phyloP scores from a whole-genome alignment of 1,139 yeast genomes.

The Kodamaea ohmeri region DNA sequence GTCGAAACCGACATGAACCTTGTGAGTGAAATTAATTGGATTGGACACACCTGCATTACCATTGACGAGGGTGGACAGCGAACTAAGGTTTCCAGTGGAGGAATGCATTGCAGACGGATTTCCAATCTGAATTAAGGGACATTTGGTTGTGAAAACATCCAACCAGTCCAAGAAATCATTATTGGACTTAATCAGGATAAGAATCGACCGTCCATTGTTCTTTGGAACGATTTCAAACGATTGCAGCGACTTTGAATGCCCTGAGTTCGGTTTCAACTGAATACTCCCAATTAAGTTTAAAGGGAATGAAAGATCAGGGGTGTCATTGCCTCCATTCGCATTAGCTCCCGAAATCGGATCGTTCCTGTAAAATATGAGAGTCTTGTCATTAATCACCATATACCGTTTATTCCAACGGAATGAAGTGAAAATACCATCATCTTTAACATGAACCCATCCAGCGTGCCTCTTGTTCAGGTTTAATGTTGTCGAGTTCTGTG shows the following conservation, averaged over 20 bases:
- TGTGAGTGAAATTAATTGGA: slow-evolving; percentile 77
- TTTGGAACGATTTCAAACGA: slow-evolving; percentile 74
- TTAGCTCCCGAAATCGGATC: slow-evolving; percentile 39
- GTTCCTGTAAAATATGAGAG: slow-evolving; percentile 70
- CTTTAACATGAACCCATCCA: slow-evolving; percentile 93
- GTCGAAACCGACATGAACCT: slow-evolving; percentile 60
- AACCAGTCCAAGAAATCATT: slow-evolving; percentile 87
- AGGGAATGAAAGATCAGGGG: slow-evolving; percentile 43
- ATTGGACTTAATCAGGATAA: slow-evolving; percentile 73
- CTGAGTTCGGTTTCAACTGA: slow-evolving; percentile 39
- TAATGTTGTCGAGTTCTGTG: slow-evolving; percentile 15
- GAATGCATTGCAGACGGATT: slow-evolving; percentile 15
- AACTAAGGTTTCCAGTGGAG: slow-evolving; percentile 9
- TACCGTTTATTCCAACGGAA: slow-evolving; percentile 92
- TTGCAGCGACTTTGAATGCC: slow-evolving; percentile 56
- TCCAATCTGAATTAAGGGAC: slow-evolving; percentile 59
- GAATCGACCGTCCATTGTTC: slow-evolving; percentile 58
- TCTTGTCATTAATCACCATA: slow-evolving; percentile 71
- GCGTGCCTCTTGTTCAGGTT: slow-evolving; percentile 34
- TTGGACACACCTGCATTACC: slow-evolving; percentile 71
- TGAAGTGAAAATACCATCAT: slow-evolving; percentile 76
- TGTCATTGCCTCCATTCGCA: slow-evolving; percentile 14
- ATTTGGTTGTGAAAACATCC: slow-evolving; percentile 82
- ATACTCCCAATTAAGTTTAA: slow-evolving; percentile 39
- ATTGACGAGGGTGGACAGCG: slow-evolving; percentile 17